These are phyloP conservation scores for Mycena metata DNA, from an alignment of 768 basidiomycete genomes.

Conservation along the genomic window DNA sequence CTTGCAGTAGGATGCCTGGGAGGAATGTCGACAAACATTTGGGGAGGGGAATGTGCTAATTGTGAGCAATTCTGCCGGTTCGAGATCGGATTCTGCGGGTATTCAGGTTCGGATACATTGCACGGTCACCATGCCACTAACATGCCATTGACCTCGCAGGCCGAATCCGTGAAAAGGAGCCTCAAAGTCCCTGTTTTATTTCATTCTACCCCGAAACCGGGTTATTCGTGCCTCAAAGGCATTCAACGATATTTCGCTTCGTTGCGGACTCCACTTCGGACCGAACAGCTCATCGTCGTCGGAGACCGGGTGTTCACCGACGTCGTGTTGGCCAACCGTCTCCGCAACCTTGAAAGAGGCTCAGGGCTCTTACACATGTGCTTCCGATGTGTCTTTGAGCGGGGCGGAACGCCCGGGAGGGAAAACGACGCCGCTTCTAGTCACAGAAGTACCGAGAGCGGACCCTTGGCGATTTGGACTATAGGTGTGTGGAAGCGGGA, in stretches of 20 bases:
- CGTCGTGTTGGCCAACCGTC: conserved; percentile 85
- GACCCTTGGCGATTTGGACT: conserved; percentile 80
- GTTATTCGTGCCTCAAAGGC: conserved; percentile 78
- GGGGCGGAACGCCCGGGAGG: conserved; percentile 42
- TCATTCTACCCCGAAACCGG: conserved; percentile 85
- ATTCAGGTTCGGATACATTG: conserved; percentile 73
- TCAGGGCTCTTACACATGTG: conserved; percentile 38
- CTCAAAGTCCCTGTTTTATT: conserved; percentile 86
- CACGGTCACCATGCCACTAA: conserved; percentile 9
- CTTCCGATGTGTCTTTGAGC: conserved; percentile 44
- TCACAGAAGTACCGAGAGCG: conserved; percentile 42
- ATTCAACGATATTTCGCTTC: conserved; percentile 83
- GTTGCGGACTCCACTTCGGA: conserved; percentile 65
- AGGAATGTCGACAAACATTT: conserved; percentile 77
- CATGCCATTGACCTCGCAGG: conserved; percentile 57
- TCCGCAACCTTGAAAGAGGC: conserved; percentile 51
- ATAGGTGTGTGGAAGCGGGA: conserved; percentile 79
- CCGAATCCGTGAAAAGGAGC: conserved; percentile 86
- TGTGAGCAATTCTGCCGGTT: conserved; percentile 96
- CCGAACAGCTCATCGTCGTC: conserved; percentile 81
- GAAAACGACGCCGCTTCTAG: conserved; percentile 40
- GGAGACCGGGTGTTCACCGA: conserved; percentile 97
- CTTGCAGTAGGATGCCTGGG: conserved; percentile 77
- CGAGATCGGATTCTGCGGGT: conserved; percentile 78
- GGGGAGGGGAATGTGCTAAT: conserved; percentile 86